Conservation (phyloP, 164 flowering plant genomes). For the Buxus sempervirens region DNA sequence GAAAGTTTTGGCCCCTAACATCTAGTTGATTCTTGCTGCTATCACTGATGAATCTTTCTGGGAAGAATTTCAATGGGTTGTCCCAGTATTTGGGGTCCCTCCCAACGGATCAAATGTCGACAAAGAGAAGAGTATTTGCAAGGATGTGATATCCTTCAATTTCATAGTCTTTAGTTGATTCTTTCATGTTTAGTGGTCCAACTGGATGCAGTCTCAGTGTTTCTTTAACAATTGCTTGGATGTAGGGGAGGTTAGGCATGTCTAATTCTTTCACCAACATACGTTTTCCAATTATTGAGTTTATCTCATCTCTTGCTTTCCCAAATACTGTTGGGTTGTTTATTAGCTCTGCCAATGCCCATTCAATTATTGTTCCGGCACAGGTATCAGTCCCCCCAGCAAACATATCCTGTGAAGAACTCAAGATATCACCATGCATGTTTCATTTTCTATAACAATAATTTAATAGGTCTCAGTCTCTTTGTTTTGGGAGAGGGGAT, state of each 20-base stretch:
- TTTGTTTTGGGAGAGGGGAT: no score
- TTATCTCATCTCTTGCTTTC: conserved; percentile 6
- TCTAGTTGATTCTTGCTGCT: conserved; percentile 13
- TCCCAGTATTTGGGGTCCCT: not conserved
- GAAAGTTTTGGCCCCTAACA: conserved; percentile 27
- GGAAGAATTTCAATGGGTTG: not conserved
- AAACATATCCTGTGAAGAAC: not conserved
- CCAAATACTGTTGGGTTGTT: not conserved
- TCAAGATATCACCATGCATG: not conserved
- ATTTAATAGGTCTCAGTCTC: no score
- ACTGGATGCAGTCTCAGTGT: not conserved
- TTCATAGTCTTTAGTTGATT: not conserved
- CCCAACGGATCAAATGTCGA: not conserved
- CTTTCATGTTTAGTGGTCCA: not conserved
- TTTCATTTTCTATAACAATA: no score
- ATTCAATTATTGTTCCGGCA: not conserved
- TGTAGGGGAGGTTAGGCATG: not conserved
- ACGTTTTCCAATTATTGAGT: not conserved
- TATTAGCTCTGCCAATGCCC: conserved; percentile 3
- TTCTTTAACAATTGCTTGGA: not conserved
- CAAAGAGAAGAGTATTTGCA: not conserved
- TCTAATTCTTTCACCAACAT: conserved; percentile 1
- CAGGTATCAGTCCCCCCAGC: not conserved
- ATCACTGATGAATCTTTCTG: not conserved
- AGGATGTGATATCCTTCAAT: not conserved